Evolutionary conservation across 2,329 filamentous ascomycete species (phyloP).

Genomic region (Tympanopsis confertula): DNA sequence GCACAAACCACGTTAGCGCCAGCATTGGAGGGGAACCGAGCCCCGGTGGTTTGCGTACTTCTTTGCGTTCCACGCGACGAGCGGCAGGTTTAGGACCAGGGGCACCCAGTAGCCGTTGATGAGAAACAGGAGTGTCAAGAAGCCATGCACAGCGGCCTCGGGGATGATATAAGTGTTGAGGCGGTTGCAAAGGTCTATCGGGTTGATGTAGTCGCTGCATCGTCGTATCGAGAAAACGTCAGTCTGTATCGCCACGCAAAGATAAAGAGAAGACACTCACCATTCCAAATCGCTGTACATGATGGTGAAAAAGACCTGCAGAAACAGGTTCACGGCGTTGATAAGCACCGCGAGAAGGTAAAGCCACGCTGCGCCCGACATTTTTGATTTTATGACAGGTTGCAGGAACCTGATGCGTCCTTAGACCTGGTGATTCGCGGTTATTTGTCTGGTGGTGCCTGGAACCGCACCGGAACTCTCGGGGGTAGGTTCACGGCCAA

Average conservation of each 20-base stretch:
- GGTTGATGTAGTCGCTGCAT: conserved; percentile 94
- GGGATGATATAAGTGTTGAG: conserved; percentile 99
- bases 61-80: conserved; percentile 89
- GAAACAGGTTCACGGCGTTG: conserved; percentile 98
- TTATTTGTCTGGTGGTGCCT: too few relatives aligned
- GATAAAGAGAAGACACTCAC: conserved; percentile 38
- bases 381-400: conserved; percentile 37
- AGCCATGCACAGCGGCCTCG: conserved; percentile 92
- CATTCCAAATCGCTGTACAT: conserved; percentile 99
- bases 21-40: too few relatives aligned
- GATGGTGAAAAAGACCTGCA: conserved; percentile 99
- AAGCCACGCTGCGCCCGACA: conserved; percentile 97
- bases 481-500: too few relatives aligned
- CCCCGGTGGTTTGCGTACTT: conserved; percentile 54
- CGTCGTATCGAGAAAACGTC: conserved; percentile 11
- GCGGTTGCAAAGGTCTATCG: conserved; percentile 99
- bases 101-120: conserved; percentile 99
- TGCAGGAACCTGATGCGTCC: too few relatives aligned
- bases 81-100: conserved; percentile 79
- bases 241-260: background rate
- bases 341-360: conserved; percentile 96
- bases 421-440: too few relatives aligned
- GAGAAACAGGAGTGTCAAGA: conserved; percentile 89
- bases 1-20: too few relatives aligned
- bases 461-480: too few relatives aligned